These are phyloP conservation scores for Xylariaceae sp. DNA, from an alignment of 2,329 filamentous ascomycete genomes.

Conservation along the genomic window DNA sequence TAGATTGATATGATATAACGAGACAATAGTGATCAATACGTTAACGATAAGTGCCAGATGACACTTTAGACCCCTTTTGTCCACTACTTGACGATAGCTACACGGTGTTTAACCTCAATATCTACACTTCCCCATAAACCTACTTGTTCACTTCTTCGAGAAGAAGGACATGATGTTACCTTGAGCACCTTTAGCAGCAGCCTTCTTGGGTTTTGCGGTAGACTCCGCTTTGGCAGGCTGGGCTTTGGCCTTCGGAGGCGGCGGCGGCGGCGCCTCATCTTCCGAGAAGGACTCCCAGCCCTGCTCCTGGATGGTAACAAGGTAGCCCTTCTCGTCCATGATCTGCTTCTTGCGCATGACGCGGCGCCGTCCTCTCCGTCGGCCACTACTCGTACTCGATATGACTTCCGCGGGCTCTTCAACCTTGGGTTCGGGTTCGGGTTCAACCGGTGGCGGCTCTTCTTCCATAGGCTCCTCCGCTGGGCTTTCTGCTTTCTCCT, in stretches of 20 bases:
- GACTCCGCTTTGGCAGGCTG: conserved; percentile 31
- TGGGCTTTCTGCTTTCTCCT: conserved; percentile 31
- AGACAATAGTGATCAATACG: too few relatives aligned
- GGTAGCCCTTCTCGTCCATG: conserved; percentile 44
- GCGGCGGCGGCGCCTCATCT: conserved; percentile 37
- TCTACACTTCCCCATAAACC: background rate
- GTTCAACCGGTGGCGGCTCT: conserved; percentile 23
- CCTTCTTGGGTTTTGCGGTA: conserved; percentile 37
- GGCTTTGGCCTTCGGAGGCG: conserved; percentile 30
- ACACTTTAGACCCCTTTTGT: background rate
- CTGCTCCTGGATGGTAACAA: conserved; percentile 43
- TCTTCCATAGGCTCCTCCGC: conserved; percentile 40
- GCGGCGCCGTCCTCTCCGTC: conserved; percentile 40
- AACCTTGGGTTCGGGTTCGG: conserved; percentile 31
- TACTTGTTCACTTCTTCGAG: conserved; percentile 38
- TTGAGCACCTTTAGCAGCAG: conserved; percentile 35
- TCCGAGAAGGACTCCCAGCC: conserved; percentile 46
- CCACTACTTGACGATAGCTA: background rate
- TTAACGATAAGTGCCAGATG: too few relatives aligned
- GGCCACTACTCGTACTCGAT: conserved; percentile 36
- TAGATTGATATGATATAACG: too few relatives aligned
- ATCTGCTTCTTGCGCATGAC: conserved; percentile 43
- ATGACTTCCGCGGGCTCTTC: conserved; percentile 39
- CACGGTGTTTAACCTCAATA: background rate
- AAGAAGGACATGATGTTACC: conserved; percentile 46